Conservation (phyloP, 768 basidiomycete species). For the Xerocomellus chrysenteron region DNA sequence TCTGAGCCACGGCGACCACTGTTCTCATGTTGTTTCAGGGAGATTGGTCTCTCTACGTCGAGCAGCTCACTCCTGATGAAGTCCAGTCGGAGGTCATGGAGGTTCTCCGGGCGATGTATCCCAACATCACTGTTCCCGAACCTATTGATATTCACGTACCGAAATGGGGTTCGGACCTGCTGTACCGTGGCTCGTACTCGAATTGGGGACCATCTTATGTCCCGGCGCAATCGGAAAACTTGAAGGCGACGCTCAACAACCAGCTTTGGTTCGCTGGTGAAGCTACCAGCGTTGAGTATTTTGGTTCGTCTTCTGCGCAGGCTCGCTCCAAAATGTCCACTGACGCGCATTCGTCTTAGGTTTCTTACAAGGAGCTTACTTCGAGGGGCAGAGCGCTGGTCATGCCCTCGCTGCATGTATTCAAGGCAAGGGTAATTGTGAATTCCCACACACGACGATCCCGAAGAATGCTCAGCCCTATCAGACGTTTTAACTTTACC, state of each 20-base stretch:
- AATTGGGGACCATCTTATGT: constrained; percentile 68
- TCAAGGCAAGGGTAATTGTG: constrained; percentile 19
- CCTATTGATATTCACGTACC: constrained; percentile 58
- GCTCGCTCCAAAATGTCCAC: not conserved
- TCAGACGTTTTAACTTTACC: constrained; percentile 11
- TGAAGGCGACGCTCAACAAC: constrained; percentile 50
- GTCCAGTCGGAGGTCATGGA: constrained; percentile 52
- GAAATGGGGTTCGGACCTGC: constrained; percentile 53
- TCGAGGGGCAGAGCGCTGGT: constrained; percentile 47
- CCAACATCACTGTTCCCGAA: constrained; percentile 48
- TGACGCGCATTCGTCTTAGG: constrained; percentile 32
- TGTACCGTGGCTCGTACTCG: constrained; percentile 48
- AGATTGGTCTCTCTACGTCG: constrained; percentile 57
- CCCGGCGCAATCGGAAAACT: constrained; percentile 48
- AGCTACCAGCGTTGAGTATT: constrained; percentile 56
- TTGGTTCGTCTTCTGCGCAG: constrained; percentile 40
- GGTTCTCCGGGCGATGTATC: constrained; percentile 59
- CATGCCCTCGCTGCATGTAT: constrained; percentile 43
- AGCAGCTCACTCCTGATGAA: constrained; percentile 46
- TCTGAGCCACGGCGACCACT: not conserved
- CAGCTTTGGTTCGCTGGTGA: constrained; percentile 65
- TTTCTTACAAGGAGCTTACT: constrained; percentile 58
- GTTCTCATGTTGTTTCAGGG: constrained; percentile 38
- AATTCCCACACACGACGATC: constrained; percentile 25
- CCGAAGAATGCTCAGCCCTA: constrained; percentile 36